phyloP scores from a whole-genome alignment of 768 basidiomycete genomes.

The Chiua virens region DNA sequence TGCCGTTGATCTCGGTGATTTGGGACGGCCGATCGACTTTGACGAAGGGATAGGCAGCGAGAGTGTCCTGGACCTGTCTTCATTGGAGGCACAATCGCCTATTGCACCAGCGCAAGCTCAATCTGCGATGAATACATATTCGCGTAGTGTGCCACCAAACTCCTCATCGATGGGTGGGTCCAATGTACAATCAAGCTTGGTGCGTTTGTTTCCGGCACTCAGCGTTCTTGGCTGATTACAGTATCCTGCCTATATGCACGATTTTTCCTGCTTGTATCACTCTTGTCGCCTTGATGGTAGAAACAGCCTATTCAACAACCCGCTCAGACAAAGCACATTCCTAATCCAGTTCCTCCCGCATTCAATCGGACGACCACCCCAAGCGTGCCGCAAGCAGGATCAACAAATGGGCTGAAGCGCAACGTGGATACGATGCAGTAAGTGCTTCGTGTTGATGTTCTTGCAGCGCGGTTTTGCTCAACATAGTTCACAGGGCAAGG shows the following conservation, averaged over 20 bases:
- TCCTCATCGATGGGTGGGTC: constrained; percentile 46
- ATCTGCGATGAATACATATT: background rate
- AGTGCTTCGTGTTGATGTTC: constrained; percentile 7
- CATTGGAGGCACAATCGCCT: background rate
- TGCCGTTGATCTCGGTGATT: constrained; percentile 49
- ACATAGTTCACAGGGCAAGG: constrained; percentile 6
- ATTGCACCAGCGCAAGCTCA: background rate
- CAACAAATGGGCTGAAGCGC: constrained; percentile 30
- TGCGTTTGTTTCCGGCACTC: constrained; percentile 22
- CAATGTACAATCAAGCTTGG: constrained; percentile 48
- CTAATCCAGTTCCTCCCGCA: constrained; percentile 2
- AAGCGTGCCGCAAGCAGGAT: constrained; percentile 1
- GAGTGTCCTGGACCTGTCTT: constrained; percentile 7
- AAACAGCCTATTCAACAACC: constrained; percentile 9
- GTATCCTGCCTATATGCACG: constrained; percentile 5
- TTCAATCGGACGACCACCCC: constrained; percentile 9
- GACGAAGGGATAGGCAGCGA: constrained; percentile 35
- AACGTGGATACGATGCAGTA: constrained; percentile 34
- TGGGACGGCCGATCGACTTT: constrained; percentile 38
- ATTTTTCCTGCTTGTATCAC: background rate
- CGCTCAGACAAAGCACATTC: background rate
- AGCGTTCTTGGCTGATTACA: background rate
- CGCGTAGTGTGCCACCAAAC: background rate
- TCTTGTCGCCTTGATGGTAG: constrained; percentile 1
- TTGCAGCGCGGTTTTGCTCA: background rate